Evolutionary conservation across 1,284 basidiomycete genomes (phyloP).

Genomic region (Vanrija humicola): DNA sequence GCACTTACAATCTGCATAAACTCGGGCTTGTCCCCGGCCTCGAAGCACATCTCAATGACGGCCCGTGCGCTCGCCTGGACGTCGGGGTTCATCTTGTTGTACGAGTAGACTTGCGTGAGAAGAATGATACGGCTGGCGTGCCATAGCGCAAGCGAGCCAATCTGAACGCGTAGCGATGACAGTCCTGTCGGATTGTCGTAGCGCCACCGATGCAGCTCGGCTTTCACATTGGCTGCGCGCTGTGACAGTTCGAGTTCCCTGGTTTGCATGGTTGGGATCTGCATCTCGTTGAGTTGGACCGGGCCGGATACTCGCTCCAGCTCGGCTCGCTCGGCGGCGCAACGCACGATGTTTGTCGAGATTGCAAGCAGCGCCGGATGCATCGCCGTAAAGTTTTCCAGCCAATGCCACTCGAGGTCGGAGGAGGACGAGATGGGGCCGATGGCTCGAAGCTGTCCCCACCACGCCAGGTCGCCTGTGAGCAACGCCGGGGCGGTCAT

Average conservation of each 20-base stretch:
- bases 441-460: slow-evolving; percentile 11
- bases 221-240: neutral
- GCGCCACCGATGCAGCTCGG: neutral
- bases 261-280: neutral
- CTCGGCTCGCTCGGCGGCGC: neutral
- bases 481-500: slow-evolving; percentile 11
- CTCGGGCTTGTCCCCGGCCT: slow-evolving; percentile 36
- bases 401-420: slow-evolving; percentile 1
- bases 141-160: slow-evolving; percentile 31
- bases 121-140: slow-evolving; percentile 27
- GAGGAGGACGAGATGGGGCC: neutral
- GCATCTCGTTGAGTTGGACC: neutral
- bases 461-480: slow-evolving; percentile 15
- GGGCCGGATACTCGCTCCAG: neutral
- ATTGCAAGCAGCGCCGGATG: neutral
- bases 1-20: slow-evolving; percentile 36
- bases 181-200: neutral
- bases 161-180: slow-evolving; percentile 12
- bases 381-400: neutral
- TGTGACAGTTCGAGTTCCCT: neutral
- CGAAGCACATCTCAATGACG: slow-evolving; percentile 30
- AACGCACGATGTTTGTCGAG: neutral
- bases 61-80: slow-evolving; percentile 27
- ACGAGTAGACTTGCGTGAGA: slow-evolving; percentile 17
- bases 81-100: slow-evolving; percentile 6